These are phyloP conservation scores for Jacaranda copaia DNA, from an alignment of 257 asterid genomes.

Conservation along the genomic window DNA sequence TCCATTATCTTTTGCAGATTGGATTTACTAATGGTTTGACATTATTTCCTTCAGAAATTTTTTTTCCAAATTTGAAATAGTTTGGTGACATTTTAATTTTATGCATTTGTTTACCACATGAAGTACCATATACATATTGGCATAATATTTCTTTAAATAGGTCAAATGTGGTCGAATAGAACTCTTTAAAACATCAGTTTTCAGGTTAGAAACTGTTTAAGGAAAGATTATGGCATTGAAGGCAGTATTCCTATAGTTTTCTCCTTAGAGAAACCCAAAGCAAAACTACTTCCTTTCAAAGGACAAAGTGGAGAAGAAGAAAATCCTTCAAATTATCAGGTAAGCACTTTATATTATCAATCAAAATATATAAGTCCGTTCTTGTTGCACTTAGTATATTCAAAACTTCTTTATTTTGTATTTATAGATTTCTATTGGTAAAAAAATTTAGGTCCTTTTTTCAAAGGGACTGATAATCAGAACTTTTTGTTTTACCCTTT, in stretches of 20 bases:
- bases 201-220: slow-evolving; percentile 91
- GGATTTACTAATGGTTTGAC: slow-evolving; percentile 1
- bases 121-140: slow-evolving; percentile 27
- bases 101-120: not conserved
- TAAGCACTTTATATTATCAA: slow-evolving; percentile 45
- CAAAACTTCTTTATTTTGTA: not conserved
- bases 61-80: not conserved
- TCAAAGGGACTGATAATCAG: not conserved
- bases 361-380: slow-evolving; percentile 26
- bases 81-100: slow-evolving; percentile 21
- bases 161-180: slow-evolving; percentile 18
- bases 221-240: slow-evolving; percentile 87
- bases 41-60: not conserved
- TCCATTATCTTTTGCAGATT: slow-evolving; percentile 1
- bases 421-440: slow-evolving; percentile 13
- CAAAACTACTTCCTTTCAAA: slow-evolving; percentile 89
- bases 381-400: slow-evolving; percentile 14
- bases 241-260: slow-evolving; percentile 98
- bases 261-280: slow-evolving; percentile 94
- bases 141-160: slow-evolving; percentile 8
- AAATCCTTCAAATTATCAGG: slow-evolving; percentile 98
- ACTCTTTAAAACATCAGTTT: slow-evolving; percentile 40
- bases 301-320: slow-evolving; percentile 91
- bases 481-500: not conserved
- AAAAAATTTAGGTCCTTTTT: not conserved